phyloP scores from a whole-genome alignment of 2,329 filamentous ascomycete species.

The Sclerotinia spermophila region DNA sequence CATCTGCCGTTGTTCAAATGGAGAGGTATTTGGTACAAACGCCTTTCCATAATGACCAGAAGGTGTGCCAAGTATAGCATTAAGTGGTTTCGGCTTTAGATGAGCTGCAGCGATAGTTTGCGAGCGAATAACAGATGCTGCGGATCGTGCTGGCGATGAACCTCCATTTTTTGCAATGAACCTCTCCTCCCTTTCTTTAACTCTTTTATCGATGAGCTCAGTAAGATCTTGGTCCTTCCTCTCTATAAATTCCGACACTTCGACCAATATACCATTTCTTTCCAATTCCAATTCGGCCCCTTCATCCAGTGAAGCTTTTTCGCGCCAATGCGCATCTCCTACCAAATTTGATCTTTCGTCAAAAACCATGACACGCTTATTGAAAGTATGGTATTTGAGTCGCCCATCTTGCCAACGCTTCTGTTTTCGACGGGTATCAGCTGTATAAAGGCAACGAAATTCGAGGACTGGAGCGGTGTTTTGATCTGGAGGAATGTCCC shows the following conservation, averaged over 20 bases:
- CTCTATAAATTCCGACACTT: constrained; percentile 74
- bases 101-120: constrained; percentile 41
- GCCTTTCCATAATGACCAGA: constrained; percentile 62
- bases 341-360: constrained; percentile 77
- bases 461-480: constrained; percentile 74
- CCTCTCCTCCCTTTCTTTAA: constrained; percentile 52
- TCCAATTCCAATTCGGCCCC: constrained; percentile 82
- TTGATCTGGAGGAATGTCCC: constrained; percentile 32
- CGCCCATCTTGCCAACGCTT: constrained; percentile 94
- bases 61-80: constrained; percentile 57
- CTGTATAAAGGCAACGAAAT: constrained; percentile 81
- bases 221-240: constrained; percentile 73
- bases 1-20: constrained; percentile 57
- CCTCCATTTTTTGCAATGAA: constrained; percentile 38
- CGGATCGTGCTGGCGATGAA: constrained; percentile 34
- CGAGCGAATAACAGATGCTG: constrained; percentile 22
- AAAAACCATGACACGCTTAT: constrained; percentile 86
- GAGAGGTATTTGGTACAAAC: constrained; percentile 54
- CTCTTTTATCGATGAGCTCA: constrained; percentile 67
- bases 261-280: constrained; percentile 68
- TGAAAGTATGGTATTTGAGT: constrained; percentile 85
- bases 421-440: constrained; percentile 79
- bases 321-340: constrained; percentile 79
- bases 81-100: constrained; percentile 54
- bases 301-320: constrained; percentile 64